A percentile compares a stretch with the other conserved stretches of the same genome.
phyloP scores from a whole-genome alignment of 2,329 filamentous ascomycete genomes.

The Chaetomium sp. region DNA sequence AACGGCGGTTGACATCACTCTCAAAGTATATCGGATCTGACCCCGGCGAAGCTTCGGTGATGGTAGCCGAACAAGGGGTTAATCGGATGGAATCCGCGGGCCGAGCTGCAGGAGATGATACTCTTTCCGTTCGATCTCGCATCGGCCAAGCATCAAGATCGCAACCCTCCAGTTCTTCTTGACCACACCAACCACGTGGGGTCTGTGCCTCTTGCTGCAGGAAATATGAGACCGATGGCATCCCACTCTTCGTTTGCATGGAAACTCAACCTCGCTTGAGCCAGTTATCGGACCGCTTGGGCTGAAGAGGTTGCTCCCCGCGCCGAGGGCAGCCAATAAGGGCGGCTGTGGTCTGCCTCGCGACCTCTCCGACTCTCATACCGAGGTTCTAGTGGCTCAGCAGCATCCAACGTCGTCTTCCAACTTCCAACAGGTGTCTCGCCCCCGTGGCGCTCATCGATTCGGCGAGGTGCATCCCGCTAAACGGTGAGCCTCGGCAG shows the following conservation, averaged over 20 bases:
- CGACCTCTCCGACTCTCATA: not conserved
- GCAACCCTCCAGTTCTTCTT: not conserved
- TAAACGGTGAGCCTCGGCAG: constrained; percentile 6
- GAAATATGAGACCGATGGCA: not conserved
- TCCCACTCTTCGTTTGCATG: not conserved
- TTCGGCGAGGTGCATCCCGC: constrained; percentile 16
- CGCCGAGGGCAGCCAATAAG: constrained; percentile 4
- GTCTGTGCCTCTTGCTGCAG: not conserved
- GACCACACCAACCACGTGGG: constrained; percentile 6
- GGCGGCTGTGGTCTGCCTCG: not conserved
- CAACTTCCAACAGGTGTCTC: not conserved
- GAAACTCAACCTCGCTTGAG: not conserved
- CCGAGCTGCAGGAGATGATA: constrained; percentile 6
- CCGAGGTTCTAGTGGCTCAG: not conserved
- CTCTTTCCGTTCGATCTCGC: constrained; percentile 8
- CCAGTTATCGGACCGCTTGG: not conserved
- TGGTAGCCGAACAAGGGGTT: not conserved
- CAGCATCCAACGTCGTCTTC: not conserved
- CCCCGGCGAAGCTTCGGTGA: not conserved
- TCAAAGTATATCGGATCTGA: not conserved
- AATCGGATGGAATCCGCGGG: constrained; percentile 15
- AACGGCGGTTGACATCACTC: not conserved
- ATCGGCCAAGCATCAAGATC: constrained; percentile 4
- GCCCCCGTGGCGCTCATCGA: constrained; percentile 6
- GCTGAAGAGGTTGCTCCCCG: not conserved